Conservation (phyloP, 306 rosid genomes). For the Ceratonia siliqua region DNA sequence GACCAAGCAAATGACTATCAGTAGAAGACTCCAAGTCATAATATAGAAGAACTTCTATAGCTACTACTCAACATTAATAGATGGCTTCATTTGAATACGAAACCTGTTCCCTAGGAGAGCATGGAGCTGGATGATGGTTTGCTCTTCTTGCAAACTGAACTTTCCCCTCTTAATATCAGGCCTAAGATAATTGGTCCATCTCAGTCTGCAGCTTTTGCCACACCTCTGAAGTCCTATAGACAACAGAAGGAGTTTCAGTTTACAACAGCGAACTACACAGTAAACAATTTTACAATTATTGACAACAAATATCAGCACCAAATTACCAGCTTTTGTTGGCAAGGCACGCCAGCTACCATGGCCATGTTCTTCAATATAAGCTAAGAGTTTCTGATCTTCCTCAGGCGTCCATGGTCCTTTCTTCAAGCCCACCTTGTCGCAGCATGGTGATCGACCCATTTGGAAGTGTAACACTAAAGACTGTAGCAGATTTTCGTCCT, state of each 20-base stretch:
- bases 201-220: conserved; percentile 95
- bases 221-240: conserved; percentile 88
- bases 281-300: not conserved
- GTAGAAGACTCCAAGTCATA: not conserved
- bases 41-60: not conserved
- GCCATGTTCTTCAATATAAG: conserved; percentile 93
- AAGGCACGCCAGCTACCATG: conserved; percentile 99
- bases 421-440: conserved; percentile 97
- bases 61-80: not conserved
- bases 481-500: conserved; percentile 36
- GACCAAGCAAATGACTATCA: not conserved
- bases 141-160: conserved; percentile 97
- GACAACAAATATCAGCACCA: not conserved
- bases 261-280: not conserved
- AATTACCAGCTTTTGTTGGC: conserved; percentile 87
- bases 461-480: conserved; percentile 35
- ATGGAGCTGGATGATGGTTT: conserved; percentile 97
- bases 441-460: conserved; percentile 99
- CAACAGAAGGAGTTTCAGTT: not conserved
- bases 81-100: conserved; percentile 16
- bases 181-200: conserved; percentile 98
- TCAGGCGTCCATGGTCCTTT: conserved; percentile 99
- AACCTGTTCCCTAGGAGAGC: conserved; percentile 99
- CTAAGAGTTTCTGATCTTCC: conserved; percentile 97
- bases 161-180: conserved; percentile 99